Conservation (phyloP, 116 monocot species). For the Papilionanthe hybrid region DNA sequence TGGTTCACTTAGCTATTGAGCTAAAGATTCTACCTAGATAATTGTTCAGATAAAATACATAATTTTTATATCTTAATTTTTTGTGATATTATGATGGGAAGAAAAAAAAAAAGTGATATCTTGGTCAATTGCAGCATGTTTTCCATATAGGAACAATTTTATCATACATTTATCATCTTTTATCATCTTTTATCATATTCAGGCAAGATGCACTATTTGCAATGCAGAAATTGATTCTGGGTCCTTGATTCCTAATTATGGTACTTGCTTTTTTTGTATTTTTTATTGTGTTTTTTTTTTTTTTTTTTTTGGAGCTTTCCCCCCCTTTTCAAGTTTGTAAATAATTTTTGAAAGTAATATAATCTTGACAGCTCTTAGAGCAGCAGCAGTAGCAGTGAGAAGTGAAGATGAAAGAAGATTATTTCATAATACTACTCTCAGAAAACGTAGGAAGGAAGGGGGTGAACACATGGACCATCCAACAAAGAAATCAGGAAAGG, state of each 20-base stretch:
- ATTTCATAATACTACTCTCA: conserved; percentile 59
- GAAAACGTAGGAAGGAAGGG: conserved; percentile 83
- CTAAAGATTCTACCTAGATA: neutral
- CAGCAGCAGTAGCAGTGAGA: conserved; percentile 71
- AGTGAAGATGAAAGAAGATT: conserved; percentile 73
- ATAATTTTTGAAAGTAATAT: neutral
- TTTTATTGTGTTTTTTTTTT: neutral
- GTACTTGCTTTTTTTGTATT: conserved; percentile 36
- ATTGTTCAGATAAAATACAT: neutral
- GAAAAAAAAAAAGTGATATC: neutral
- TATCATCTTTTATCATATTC: conserved; percentile 14
- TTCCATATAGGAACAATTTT: neutral
- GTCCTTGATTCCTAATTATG: conserved; percentile 70
- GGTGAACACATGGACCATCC: conserved; percentile 34
- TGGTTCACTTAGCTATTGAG: neutral
- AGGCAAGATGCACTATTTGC: conserved; percentile 76
- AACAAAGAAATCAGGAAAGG: conserved; percentile 42
- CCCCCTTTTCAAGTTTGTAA: neutral
- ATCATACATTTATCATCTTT: neutral
- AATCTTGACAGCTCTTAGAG: conserved; percentile 66
- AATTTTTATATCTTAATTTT: neutral
- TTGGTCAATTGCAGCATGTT: neutral
- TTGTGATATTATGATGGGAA: neutral
- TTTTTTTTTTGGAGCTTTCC: neutral
- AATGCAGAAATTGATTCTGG: conserved; percentile 63